Base-by-base conservation (phyloP, 768 basidiomycete species). In the Leccinum imitatum region DNA sequence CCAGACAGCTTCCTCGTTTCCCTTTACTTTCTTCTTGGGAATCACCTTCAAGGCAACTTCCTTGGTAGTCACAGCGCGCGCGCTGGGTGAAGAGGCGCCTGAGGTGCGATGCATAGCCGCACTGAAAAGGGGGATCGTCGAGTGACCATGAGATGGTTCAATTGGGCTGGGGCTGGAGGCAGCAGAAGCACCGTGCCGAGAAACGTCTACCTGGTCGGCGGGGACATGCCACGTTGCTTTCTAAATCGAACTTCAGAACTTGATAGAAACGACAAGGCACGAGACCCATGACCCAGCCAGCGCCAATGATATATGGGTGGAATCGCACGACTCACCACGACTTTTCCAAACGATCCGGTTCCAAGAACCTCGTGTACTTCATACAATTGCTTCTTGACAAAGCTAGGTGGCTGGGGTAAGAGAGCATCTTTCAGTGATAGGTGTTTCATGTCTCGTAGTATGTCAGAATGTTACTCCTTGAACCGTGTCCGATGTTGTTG, bases 21-120 rank as follows among this genome's bases (percentile, higher is more conserved):
- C 91, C 72, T 93, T 94, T 56, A 97, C 93, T 67, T 92, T 91
- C 77, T 96, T 95, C 84, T 98, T 98, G 6, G 90, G 82, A 58
- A 99, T 97, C 60, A 95, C 84, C 77, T 97, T 97, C 65, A 90
- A 76, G 6, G 91, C 92, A 2, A 94, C 91, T 6, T 91, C 89
- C 69, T 91, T 87, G 15, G 77, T 82, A 15, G 83, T 66, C 2
- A 77, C 74, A 3, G 64, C 56, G 61, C 73, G 64, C 44, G 61
- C 50, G 17, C 58, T 60, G 5, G 77, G 73, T 1, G 74, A 67
- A 25, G 61, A 66, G 17, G 64, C 61, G 35, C 64, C 56, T 37
- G 58, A 64, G 10, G 66, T 41, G 41, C 54, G 63, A 54, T 64
- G 73, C 63, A 57, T 66, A 59, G 66, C 63, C 37, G 65, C 62